A percentile compares a stretch with the other conserved stretches of the same genome.
Conservation (phyloP, 805 yeast species). For the Komagataella populi region DNA sequence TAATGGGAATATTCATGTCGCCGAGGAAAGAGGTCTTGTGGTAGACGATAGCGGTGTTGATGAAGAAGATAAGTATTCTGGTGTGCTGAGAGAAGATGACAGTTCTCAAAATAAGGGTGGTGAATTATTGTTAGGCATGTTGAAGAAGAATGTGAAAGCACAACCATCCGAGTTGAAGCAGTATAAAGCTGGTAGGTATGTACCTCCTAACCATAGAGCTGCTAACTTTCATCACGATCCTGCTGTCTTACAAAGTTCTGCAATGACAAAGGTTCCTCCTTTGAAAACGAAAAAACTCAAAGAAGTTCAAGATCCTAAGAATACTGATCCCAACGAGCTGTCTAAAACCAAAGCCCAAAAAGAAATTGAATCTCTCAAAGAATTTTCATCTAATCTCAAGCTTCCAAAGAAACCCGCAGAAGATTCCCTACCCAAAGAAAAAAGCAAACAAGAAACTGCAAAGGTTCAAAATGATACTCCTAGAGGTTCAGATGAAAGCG, state of each 20-base stretch:
- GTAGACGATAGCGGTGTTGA: slow-evolving; percentile 81
- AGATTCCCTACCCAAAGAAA: slow-evolving; percentile 60
- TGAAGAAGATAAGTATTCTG: slow-evolving; percentile 94
- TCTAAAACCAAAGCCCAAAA: slow-evolving; percentile 36
- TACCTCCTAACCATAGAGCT: slow-evolving; percentile 45
- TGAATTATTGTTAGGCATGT: slow-evolving; percentile 15
- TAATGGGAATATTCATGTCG: slow-evolving; percentile 64
- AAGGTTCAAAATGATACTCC: slow-evolving; percentile 6
- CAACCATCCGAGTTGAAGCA: slow-evolving; percentile 12
- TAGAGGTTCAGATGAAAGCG: slow-evolving; percentile 28
- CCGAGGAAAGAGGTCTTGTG: slow-evolving; percentile 77
- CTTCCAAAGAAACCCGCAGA: slow-evolving; percentile 35
- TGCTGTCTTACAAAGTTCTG: slow-evolving; percentile 47
- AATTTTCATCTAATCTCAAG: slow-evolving; percentile 73
- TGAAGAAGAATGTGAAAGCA: slow-evolving; percentile 8
- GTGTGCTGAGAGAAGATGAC: slow-evolving; percentile 55
- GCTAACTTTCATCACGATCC: slow-evolving; percentile 45
- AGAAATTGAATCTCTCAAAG: slow-evolving; percentile 57
- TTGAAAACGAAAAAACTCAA: background rate
- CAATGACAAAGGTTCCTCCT: slow-evolving; percentile 7
- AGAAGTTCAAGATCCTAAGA: background rate
- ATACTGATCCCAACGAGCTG: slow-evolving; percentile 16
- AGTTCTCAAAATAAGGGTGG: slow-evolving; percentile 9
- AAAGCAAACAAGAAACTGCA: slow-evolving; percentile 31
- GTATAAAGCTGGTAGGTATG: slow-evolving; percentile 26